phyloP scores from a whole-genome alignment of 805 yeast genomes.

The Kazachstania taianensis region DNA sequence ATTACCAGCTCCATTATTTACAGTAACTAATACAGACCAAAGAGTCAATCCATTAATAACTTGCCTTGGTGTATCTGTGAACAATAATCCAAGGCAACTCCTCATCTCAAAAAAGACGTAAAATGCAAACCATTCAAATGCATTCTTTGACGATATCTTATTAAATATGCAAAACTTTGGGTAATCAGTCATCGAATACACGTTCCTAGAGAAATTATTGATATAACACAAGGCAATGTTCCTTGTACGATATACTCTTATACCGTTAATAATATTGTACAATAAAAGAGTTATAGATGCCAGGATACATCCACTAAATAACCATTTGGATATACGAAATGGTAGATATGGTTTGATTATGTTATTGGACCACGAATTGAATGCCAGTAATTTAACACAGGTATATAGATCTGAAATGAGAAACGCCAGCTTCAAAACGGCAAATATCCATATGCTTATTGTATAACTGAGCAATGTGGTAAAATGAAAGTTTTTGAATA shows the following conservation, averaged over 20 bases:
- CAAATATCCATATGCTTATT: conserved; percentile 21
- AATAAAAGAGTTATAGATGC: conserved; percentile 50
- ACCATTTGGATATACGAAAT: conserved; percentile 48
- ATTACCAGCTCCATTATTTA: conserved; percentile 17
- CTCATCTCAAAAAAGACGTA: conserved; percentile 55
- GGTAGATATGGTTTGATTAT: conserved; percentile 39
- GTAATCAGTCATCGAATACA: conserved; percentile 49
- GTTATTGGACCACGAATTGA: conserved; percentile 53
- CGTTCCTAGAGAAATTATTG: conserved; percentile 47
- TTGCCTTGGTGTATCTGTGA: conserved; percentile 83
- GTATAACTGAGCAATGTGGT: conserved; percentile 16
- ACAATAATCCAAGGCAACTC: conserved; percentile 47
- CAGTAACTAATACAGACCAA: conserved; percentile 36
- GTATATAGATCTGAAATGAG: conserved; percentile 70
- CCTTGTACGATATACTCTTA: conserved; percentile 44
- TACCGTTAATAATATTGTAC: conserved; percentile 49
- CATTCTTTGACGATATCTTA: conserved; percentile 49
- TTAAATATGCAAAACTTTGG: conserved; percentile 64
- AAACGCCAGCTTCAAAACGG: conserved; percentile 41
- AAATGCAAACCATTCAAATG: conserved; percentile 59
- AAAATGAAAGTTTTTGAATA: conserved; percentile 17
- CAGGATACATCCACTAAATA: conserved; percentile 69
- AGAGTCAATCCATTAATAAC: conserved; percentile 68
- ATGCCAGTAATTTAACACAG: conserved; percentile 59
- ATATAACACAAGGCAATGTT: conserved; percentile 64